These are phyloP conservation scores for Pterocarpus macrocarpus DNA, from an alignment of 306 rosid genomes.

Conservation along the genomic window DNA sequence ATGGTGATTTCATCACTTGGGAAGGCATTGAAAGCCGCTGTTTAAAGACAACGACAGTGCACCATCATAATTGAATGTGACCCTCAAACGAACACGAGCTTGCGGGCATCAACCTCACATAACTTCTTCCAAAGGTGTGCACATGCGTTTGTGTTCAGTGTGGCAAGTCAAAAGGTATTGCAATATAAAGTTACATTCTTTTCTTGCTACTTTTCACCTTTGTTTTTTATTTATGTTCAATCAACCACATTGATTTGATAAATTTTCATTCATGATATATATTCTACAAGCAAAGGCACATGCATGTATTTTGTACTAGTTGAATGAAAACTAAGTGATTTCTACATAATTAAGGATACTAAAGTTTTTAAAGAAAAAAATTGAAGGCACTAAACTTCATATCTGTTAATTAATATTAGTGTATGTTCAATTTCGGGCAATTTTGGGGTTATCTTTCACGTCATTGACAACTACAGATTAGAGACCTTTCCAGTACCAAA, in stretches of 20 bases:
- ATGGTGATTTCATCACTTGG: background rate
- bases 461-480: background rate
- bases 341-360: background rate
- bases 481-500: background rate
- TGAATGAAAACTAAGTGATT: background rate
- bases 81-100: constrained; percentile 47
- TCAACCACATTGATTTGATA: background rate
- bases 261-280: background rate
- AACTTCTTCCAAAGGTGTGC: constrained; percentile 36
- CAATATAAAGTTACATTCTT: constrained; percentile 37
- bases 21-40: constrained; percentile 32
- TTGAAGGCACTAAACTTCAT: background rate
- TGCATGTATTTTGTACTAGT: background rate
- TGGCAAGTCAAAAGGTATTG: constrained; percentile 31
- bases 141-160: constrained; percentile 42
- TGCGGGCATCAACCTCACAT: constrained; percentile 37
- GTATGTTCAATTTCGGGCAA: constrained; percentile 16
- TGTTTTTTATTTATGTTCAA: background rate
- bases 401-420: constrained; percentile 17
- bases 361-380: background rate
- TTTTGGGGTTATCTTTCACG: constrained; percentile 22
- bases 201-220: constrained; percentile 18
- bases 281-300: background rate
- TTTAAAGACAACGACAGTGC: constrained; percentile 45
- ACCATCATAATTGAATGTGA: constrained; percentile 42